Evolutionary conservation across 2,329 filamentous ascomycete genomes (phyloP), one percentile per base, ranked within the genome.

Genomic region (Aspergillus sp.): DNA sequence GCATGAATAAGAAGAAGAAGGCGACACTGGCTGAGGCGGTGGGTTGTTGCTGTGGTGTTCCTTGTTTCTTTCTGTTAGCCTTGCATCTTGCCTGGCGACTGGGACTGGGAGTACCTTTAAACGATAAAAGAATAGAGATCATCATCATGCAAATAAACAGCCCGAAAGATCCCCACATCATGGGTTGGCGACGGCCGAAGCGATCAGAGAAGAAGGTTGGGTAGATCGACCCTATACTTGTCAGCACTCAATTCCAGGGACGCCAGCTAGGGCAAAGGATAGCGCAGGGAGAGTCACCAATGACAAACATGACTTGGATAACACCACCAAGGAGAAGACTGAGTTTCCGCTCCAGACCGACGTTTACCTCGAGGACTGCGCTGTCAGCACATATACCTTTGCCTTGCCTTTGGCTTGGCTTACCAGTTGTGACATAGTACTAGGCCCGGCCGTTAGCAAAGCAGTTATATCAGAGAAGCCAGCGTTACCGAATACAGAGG

Each of bases 1-100:
- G 55, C 67, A 71, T 70, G 46, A 64, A 68, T 43, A 63, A 29
- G 58, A 76, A 75, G 59, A 75, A 75, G 55, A 76, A 75, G 0
- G 73, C 65, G 6, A 76, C 68, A 19, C 70, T 71, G 0, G 72
- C 73, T 3, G 67, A 68, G 0, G 71, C 63, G 3, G 72, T 75
- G 30, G 60, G 50, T 42, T 69, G 64, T 10, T 65, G 56, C 12
- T 68, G 46, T 4, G 51, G 43, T n/a, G 10, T 29, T 29, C 41
- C 19, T 51, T 36, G 2, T 19, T 19, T 19, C 19, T 19, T 19
- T 19, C 19, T 19, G 19, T 19, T 19, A 19, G 19, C 19, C 19
- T 19, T 19, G 19, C 19, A 19, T 19, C 19, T 1, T 19, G 19
- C 1, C 19, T 19, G 19, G 19, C 2, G 30, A 9, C 8, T 32